Evolutionary conservation across 139 green algal genomes (phyloP).

Genomic region (Coelastrella sp.): DNA sequence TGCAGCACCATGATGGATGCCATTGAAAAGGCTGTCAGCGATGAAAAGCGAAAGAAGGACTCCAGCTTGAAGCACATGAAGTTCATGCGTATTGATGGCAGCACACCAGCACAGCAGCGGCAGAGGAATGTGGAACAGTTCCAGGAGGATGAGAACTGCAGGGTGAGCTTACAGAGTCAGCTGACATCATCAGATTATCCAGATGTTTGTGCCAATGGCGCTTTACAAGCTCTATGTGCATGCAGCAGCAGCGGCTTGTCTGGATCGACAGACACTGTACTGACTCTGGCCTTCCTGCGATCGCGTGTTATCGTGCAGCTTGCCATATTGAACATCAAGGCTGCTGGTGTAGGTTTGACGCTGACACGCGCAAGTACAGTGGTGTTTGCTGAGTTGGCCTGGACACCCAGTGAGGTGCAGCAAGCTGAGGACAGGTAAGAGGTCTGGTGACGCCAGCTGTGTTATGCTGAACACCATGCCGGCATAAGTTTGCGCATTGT

Average conservation of each 20-base stretch:
- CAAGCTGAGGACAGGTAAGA: conserved; percentile 18
- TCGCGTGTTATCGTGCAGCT: conserved; percentile 45
- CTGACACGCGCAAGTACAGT: conserved; percentile 76
- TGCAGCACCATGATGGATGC: conserved; percentile 76
- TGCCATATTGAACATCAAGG: conserved; percentile 81
- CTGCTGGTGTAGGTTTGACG: conserved; percentile 87
- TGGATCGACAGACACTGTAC: too few relatives aligned
- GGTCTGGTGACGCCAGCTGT: too few relatives aligned
- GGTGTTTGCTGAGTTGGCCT: conserved; percentile 73
- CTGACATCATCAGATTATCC: too few relatives aligned
- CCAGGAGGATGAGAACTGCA: conserved; percentile 62
- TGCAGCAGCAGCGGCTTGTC: too few relatives aligned
- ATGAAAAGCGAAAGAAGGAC: conserved; percentile 46
- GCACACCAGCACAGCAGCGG: conserved; percentile 60
- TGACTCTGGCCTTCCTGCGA: too few relatives aligned
- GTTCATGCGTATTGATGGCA: conserved; percentile 92
- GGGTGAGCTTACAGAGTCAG: conserved; percentile 42
- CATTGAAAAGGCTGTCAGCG: conserved; percentile 73
- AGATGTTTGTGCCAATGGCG: too few relatives aligned
- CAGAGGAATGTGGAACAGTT: conserved; percentile 68
- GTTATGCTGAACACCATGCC: too few relatives aligned
- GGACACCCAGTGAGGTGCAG: conserved; percentile 70
- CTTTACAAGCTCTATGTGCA: too few relatives aligned
- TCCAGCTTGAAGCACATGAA: conserved; percentile 28
- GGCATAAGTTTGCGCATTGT: too few relatives aligned